A percentile compares a stretch with the other conserved stretches of the same genome.
Evolutionary conservation across 208 protist genomes (phyloP).

Genomic region (Trypanosoma melophagium): DNA sequence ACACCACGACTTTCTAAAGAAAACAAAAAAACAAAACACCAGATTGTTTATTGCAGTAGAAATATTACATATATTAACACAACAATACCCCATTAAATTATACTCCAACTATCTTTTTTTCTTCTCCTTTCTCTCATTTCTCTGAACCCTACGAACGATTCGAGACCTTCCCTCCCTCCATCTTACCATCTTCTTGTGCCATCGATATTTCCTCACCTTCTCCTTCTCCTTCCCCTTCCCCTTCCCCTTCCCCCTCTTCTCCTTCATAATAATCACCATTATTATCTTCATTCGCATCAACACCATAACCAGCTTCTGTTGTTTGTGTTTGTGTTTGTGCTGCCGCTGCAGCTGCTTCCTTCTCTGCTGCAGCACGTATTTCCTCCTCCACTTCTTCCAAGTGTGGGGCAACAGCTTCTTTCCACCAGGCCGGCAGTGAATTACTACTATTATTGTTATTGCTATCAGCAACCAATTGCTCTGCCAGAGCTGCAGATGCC

Average conservation of each 20-base stretch:
- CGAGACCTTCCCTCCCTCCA: not conserved
- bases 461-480: slow-evolving; percentile 19
- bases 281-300: slow-evolving; percentile 14
- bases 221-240: too few species aligned
- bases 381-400: slow-evolving; percentile 46
- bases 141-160: not conserved
- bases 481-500: slow-evolving; percentile 55
- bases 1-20: too few species aligned
- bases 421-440: slow-evolving; percentile 44
- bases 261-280: slow-evolving; percentile 5
- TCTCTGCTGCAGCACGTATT: slow-evolving; percentile 17
- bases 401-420: slow-evolving; percentile 43
- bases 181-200: not conserved
- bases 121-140: not conserved
- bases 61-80: too few species aligned
- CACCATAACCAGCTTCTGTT: slow-evolving; percentile 21
- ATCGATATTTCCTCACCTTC: too few species aligned
- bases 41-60: too few species aligned
- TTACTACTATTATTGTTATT: not conserved
- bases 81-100: not conserved
- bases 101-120: too few species aligned
- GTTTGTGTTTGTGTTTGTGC: slow-evolving; percentile 22
- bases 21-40: too few species aligned
- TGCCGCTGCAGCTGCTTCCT: slow-evolving; percentile 26
- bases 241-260: not conserved